phyloP scores from a whole-genome alignment of 768 basidiomycete genomes.

The Mycena epipterygia region DNA sequence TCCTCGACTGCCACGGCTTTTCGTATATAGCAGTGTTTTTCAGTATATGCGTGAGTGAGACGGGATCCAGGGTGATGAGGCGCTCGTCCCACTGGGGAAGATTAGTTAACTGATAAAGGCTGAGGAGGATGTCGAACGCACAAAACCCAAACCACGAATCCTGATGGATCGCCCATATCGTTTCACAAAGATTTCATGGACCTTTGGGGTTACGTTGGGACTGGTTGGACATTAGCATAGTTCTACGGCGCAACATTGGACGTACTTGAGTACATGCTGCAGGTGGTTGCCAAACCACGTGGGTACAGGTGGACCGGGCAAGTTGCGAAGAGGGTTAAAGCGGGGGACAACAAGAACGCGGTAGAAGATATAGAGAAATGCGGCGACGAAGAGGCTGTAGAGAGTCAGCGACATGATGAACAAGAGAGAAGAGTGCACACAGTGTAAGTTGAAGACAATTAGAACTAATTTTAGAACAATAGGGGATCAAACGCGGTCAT shows the following conservation, averaged over 20 bases:
- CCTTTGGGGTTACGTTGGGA: slow-evolving; percentile 64
- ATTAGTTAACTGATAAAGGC: not conserved
- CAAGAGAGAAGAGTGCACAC: slow-evolving; percentile 1
- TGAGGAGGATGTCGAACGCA: slow-evolving; percentile 53
- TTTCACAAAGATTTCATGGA: slow-evolving; percentile 66
- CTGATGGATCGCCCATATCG: slow-evolving; percentile 80
- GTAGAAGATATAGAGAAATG: slow-evolving; percentile 45
- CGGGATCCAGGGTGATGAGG: slow-evolving; percentile 85
- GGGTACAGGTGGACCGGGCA: slow-evolving; percentile 73
- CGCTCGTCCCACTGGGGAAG: slow-evolving; percentile 78
- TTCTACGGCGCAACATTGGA: slow-evolving; percentile 6
- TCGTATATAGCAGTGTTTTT: slow-evolving; percentile 81
- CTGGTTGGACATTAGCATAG: slow-evolving; percentile 48
- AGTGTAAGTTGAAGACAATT: not conserved
- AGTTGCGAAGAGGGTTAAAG: slow-evolving; percentile 62
- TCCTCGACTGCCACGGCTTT: slow-evolving; percentile 87
- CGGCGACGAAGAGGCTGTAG: slow-evolving; percentile 20
- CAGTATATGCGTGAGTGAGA: slow-evolving; percentile 80
- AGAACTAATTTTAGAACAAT: slow-evolving; percentile 1
- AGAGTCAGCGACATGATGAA: slow-evolving; percentile 20
- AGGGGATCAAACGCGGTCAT: slow-evolving; percentile 6
- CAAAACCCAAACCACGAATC: slow-evolving; percentile 76
- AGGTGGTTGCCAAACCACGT: slow-evolving; percentile 69
- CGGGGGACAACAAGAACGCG: slow-evolving; percentile 47
- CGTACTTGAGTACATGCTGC: slow-evolving; percentile 69